These are phyloP conservation scores for Trypanosoma caninum DNA, from an alignment of 208 protist species.

Conservation along the genomic window DNA sequence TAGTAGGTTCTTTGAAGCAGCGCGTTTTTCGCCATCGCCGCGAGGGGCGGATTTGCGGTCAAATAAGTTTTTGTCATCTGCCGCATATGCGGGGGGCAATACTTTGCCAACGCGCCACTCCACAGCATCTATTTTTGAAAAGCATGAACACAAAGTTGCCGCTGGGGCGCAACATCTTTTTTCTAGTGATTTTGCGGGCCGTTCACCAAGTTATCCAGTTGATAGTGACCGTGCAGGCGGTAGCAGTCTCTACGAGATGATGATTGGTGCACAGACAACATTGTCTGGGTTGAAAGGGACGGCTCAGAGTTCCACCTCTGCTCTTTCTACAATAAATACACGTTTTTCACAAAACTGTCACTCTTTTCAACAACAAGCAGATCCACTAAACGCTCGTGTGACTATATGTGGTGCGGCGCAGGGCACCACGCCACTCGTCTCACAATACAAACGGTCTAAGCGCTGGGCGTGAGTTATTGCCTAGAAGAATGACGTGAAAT, in stretches of 20 bases:
- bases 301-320: neutral
- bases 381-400: neutral
- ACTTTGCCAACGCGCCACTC: neutral
- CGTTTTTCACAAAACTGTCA: neutral
- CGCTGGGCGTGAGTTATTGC: conserved; percentile 13
- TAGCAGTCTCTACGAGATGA: neutral
- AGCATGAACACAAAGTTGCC: too few species aligned
- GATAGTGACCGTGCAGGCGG: neutral
- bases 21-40: neutral
- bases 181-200: too few species aligned
- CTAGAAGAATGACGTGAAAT: neutral
- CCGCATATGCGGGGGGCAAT: neutral
- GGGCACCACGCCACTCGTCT: neutral
- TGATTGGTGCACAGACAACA: neutral
- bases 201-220: neutral
- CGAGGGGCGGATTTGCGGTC: neutral
- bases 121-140: neutral
- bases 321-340: neutral
- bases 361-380: neutral
- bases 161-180: too few species aligned
- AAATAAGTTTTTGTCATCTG: neutral
- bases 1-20: neutral
- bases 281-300: neutral
- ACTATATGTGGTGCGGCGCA: neutral
- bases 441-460: conserved; percentile 17